phyloP scores from a whole-genome alignment of 352 stramenopile species.

The Blastocystis sp. region DNA sequence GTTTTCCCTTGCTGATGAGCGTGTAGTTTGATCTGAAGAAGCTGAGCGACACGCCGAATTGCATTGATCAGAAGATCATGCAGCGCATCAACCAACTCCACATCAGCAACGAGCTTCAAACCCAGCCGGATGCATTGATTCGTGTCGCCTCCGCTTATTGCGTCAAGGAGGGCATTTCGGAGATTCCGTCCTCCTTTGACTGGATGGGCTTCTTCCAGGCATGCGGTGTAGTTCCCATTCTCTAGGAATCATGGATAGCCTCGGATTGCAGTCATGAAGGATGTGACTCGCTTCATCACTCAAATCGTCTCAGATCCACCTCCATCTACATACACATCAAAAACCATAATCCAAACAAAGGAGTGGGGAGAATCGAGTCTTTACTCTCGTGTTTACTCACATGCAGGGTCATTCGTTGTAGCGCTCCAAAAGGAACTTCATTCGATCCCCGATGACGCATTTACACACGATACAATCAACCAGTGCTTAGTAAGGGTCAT shows the following conservation, averaged over 20 bases:
- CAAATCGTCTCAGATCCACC: neutral
- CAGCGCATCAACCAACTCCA: conserved; percentile 47
- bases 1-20: neutral
- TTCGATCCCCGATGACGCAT: neutral
- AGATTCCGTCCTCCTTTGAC: too few species aligned
- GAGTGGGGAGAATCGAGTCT: neutral
- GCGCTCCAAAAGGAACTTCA: neutral
- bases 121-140: too few species aligned
- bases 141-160: too few species aligned
- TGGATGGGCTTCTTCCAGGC: too few species aligned
- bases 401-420: neutral
- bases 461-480: neutral
- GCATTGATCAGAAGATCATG: conserved; percentile 27
- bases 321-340: neutral
- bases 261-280: neutral
- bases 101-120: neutral
- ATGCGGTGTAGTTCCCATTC: too few species aligned
- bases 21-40: conserved; percentile 37
- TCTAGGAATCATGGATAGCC: neutral
- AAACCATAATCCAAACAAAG: neutral
- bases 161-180: too few species aligned
- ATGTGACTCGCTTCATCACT: neutral
- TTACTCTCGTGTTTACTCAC: neutral
- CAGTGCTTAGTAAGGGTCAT: neutral
- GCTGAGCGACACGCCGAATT: conserved; percentile 16